A percentile compares a stretch with the other conserved stretches of the same genome.
Conservation (phyloP, 2,329 filamentous ascomycete species). For the Apiospora aurea region DNA sequence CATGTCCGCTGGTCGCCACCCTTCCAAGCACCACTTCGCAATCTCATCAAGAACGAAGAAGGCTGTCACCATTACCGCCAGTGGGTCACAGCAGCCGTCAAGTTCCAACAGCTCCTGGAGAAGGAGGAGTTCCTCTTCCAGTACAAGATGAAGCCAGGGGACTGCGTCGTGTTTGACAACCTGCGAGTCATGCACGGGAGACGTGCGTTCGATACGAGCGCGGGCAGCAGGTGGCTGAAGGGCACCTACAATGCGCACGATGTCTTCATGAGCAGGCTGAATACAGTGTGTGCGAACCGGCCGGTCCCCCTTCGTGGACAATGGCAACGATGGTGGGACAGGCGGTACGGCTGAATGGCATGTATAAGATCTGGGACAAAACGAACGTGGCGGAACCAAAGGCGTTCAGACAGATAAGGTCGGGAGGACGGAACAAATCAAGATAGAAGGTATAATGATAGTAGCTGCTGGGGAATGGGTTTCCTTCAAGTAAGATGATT, state of each 20-base stretch:
- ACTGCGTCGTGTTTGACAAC: conserved; percentile 96
- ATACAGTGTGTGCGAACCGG: not conserved
- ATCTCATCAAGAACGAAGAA: conserved; percentile 18
- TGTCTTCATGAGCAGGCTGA: conserved; percentile 31
- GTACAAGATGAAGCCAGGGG: conserved; percentile 77
- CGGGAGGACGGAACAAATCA: too few relatives aligned
- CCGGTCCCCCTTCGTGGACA: not conserved
- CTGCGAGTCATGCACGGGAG: conserved; percentile 84
- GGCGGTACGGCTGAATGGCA: not conserved
- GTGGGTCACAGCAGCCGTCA: conserved; percentile 58
- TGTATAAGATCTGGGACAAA: not conserved
- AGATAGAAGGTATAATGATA: not conserved
- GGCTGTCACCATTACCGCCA: conserved; percentile 27
- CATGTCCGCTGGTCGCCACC: conserved; percentile 76
- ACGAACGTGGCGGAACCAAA: not conserved
- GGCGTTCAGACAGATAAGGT: not conserved
- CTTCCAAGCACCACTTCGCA: conserved; percentile 64
- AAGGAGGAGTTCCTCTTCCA: conserved; percentile 67
- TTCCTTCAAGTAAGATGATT: too few relatives aligned
- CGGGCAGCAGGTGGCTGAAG: conserved; percentile 80
- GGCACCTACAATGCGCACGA: conserved; percentile 76
- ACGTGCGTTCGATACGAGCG: conserved; percentile 71
- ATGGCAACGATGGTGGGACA: not conserved
- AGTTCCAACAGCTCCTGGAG: conserved; percentile 68
- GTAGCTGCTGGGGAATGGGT: too few relatives aligned